Conservation (phyloP, 108 stramenopile species). For the Nitzschia sp. region DNA sequence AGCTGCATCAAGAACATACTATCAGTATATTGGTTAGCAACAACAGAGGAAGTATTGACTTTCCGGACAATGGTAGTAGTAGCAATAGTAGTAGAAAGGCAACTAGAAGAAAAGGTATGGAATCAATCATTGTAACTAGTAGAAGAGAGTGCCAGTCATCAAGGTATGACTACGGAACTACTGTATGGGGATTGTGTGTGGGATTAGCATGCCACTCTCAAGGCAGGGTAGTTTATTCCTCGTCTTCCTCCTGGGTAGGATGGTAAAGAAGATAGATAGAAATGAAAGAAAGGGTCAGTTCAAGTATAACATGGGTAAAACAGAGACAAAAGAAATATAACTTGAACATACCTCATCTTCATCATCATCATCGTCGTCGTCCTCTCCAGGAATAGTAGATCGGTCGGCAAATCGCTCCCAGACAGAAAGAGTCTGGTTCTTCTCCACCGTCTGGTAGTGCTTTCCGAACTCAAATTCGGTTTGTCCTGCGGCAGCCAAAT, state of each 20-base stretch:
- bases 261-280: not conserved
- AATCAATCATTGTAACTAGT: no score
- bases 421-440: slow-evolving; percentile 16
- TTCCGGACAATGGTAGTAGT: no score
- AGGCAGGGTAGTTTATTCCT: not conserved
- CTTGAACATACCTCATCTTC: slow-evolving; percentile 22
- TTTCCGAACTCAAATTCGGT: slow-evolving; percentile 40
- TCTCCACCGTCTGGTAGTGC: slow-evolving; percentile 37
- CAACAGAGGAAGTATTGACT: no score
- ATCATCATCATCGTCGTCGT: slow-evolving; percentile 42
- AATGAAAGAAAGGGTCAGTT: not conserved
- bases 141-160: no score
- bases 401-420: slow-evolving; percentile 33
- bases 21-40: no score
- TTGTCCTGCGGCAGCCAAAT: slow-evolving; percentile 7
- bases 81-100: no score
- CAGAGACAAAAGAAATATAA: not conserved
- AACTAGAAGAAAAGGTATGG: no score
- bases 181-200: no score
- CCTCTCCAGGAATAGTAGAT: slow-evolving; percentile 39
- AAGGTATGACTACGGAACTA: no score
- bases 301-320: not conserved
- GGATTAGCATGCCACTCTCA: no score
- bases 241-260: not conserved
- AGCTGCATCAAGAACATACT: no score